Evolutionary conservation across 2,329 filamentous ascomycete genomes (phyloP), one percentile per base, ranked within the genome.

Genomic region (Lomentospora prolificans): DNA sequence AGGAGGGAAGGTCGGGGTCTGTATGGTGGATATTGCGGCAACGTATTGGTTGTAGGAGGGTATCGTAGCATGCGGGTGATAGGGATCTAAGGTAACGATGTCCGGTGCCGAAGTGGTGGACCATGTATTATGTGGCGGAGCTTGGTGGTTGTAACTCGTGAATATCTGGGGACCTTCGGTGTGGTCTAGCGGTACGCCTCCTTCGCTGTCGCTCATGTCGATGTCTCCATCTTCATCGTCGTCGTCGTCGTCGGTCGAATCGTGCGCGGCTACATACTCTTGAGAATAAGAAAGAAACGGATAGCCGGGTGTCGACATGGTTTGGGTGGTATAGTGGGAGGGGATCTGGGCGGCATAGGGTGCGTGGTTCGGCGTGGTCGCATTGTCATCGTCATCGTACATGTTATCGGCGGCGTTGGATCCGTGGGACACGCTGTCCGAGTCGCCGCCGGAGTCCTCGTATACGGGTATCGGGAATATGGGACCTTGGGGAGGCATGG

Each of bases 151-250:
- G 50, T n/a, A 9, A 31, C 27, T 36, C 10, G 46, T 8, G 22
- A 52, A 41, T 12, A 19, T 17, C 17, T 56, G 52, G 31, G 55
- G 41, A 17, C 50, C 57, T 46, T 53, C 57, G 27, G 55, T 53
- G 55, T 28, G 7, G 6, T 22, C 56, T 9, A 68, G 55, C 31
- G 64, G 61, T 52, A 61, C 66, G 48, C 68, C 67, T 27, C 66
- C 65, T 55, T 70, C 67, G 55, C 62, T 65, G 22, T 70, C 69
- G 61, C 64, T 68, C 66, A 71, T 66, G 33, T 64, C 65, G 31
- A 66, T 56, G 36, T 70, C 67, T 59, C 66, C 60, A 30, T 65
- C 63, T 28, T 60, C 57, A 19, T 60, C 58, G 12, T 60, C 48
- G 51, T 62, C 57, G 41, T 56, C 55, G 36, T 51, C 53, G 6